Base-by-base conservation (phyloP, 1,139 yeast species). In the Taphrina betulina region DNA sequence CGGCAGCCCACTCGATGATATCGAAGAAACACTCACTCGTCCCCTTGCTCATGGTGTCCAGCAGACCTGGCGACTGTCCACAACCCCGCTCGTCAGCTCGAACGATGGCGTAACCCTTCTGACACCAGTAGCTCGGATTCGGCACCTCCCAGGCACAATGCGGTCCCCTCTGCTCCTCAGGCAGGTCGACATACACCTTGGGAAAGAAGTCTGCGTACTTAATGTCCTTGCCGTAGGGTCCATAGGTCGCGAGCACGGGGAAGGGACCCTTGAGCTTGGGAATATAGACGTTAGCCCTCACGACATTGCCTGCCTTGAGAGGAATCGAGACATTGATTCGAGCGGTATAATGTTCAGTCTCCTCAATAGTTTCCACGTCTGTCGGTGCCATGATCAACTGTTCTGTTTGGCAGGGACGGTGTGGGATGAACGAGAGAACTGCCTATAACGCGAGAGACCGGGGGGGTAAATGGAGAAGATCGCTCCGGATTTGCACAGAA, bases 101-200 rank as follows among this genome's bases (percentile, higher is more conserved):
- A 1, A 36, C 24, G 1, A 36, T 17, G 5, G 41, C 19, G 22
- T 36, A 36, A 7, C 41, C 41, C 10, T 16, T 12, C n/a, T n/a
- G 8, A 14, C 41, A 36, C 41, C 41, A 36, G 41, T 36, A 36
- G 14, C 14, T n/a, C 8, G 41, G 41, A 36, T 36, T 36, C 7
- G 41, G 41, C 23, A 36, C 41, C 24, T 36, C 41, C 41, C 41
- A 36, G 14, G 41, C 41, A 36, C 41, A 36, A 36, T 36, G 41
- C 41, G 41, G 23, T 2, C 41, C 41, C 5, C 41, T 7, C 41
- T 36, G 41, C 8, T 36, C 41, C 14, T 16, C 41, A 1, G 41
- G 41, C 22, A 36, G 22, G 2, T 36, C 41, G 41, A 36, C 41
- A 36, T 36, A 36, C 8, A 7, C 8, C 23, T 36, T 36, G 8